phyloP scores from a whole-genome alignment of 176 grass and related monocot genomes.

The Rhynchospora pubera region DNA sequence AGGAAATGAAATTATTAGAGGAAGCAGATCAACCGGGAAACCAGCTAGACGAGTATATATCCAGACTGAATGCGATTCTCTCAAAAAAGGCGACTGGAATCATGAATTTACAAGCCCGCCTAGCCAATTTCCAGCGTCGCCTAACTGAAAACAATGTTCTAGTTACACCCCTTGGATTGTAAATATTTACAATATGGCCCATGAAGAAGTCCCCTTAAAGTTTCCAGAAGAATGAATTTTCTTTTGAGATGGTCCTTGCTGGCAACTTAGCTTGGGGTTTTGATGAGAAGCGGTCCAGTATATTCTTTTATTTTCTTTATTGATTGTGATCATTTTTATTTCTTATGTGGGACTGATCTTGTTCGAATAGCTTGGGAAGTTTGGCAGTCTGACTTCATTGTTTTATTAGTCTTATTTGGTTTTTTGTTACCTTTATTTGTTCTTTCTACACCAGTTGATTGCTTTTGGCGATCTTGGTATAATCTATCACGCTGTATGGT shows the following conservation, averaged over 20 bases:
- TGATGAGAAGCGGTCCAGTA: neutral
- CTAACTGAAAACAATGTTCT: slow-evolving; percentile 42
- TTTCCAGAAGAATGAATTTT: neutral
- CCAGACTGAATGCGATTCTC: slow-evolving; percentile 34
- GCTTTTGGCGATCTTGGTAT: neutral
- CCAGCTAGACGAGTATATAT: slow-evolving; percentile 43
- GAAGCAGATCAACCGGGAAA: slow-evolving; percentile 46
- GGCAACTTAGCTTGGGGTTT: slow-evolving; percentile 15
- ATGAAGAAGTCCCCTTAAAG: neutral
- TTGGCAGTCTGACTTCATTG: neutral
- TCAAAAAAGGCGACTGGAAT: slow-evolving; percentile 41
- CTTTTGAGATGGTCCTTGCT: neutral
- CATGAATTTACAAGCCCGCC: slow-evolving; percentile 38
- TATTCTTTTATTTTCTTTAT: neutral
- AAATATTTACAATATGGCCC: slow-evolving; percentile 19
- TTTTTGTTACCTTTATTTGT: neutral
- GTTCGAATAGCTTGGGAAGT: slow-evolving; percentile 1
- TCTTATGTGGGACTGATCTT: slow-evolving; percentile 1
- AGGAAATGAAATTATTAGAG: slow-evolving; percentile 57
- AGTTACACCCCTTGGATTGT: slow-evolving; percentile 21
- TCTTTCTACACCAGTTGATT: neutral
- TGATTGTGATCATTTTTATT: neutral
- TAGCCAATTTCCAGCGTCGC: slow-evolving; percentile 29
- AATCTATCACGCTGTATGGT: neutral
- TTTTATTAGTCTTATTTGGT: neutral